Base-by-base conservation (phyloP, 176 grass and related monocot species). In the Musa schizocarpa region DNA sequence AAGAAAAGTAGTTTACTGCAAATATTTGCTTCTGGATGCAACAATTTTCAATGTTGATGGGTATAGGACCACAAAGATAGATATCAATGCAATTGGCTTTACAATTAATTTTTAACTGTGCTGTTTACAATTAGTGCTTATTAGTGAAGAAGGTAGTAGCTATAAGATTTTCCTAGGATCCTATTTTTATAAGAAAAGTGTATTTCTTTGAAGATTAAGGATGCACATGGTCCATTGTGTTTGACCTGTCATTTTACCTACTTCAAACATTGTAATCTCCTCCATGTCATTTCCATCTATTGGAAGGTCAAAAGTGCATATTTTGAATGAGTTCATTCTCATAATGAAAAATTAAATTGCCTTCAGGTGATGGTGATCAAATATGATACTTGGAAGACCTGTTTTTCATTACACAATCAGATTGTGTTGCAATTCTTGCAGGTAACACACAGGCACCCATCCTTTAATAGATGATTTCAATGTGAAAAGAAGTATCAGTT, bases 361-460 rank as follows among this genome's bases (percentile, higher is more conserved):
- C 62, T 80, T 29, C 56, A 92, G 92, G 92, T 72, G 92, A 96
- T 81, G 92, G 92, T 27, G 92, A 92, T 82, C 77, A 76, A 96
- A 92, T 73, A 96, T 96, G 92, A 96, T 96, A 82, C 89, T 96
- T 0, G 89, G 92, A 82, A 89, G 58, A 75, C 79, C 78, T 52
- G 34, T 96, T 92, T 73, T 96, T 96, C 82, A 77, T 96, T 74
- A 96, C 92, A 20, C 92, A 89, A 80, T 96, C 92, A 80, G 87
- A 96, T 58, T 96, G 89, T 78, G 92, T 96, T 80, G 92, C 92
- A 50, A 96, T 96, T 66, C 92, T 96, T 70, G 92, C 89, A 54
- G 89, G 89, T 13, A 89, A 96, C 81, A 84, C 92, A 75, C 87
- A 92, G 54, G 53, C 87, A 25, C 75, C 89, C 70, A 96, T 96